Conservation (phyloP, 768 basidiomycete species). For the Boletellus ananiceps region DNA sequence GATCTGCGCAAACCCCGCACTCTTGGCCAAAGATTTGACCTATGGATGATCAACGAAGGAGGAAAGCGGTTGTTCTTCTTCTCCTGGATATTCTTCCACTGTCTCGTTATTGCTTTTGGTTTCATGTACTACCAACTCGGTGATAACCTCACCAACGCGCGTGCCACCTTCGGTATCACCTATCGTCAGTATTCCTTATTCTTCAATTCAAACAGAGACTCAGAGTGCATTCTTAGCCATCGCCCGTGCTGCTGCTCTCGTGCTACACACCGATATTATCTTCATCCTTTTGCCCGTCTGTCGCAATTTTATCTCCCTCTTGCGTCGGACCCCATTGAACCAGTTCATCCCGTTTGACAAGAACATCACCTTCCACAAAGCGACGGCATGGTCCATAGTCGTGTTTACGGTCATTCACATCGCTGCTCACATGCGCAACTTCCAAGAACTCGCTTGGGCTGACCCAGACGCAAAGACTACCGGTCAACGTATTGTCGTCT, state of each 20-base stretch:
- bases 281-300: conserved; percentile 95
- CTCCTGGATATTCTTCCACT: conserved; percentile 76
- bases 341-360: conserved; percentile 90
- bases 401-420: conserved; percentile 72
- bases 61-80: conserved; percentile 73
- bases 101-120: conserved; percentile 73
- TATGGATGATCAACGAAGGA: conserved; percentile 97
- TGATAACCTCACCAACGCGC: conserved; percentile 68
- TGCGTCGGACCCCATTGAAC: conserved; percentile 83
- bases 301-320: conserved; percentile 87
- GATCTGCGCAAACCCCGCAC: conserved; percentile 37
- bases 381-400: conserved; percentile 88
- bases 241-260: conserved; percentile 83
- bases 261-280: conserved; percentile 86
- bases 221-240: conserved; percentile 47
- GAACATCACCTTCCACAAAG: conserved; percentile 87
- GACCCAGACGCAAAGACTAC: conserved; percentile 50
- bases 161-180: conserved; percentile 67
- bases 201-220: background rate
- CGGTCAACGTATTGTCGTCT: conserved; percentile 57
- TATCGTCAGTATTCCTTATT: conserved; percentile 51
- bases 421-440: conserved; percentile 83
- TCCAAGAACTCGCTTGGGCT: conserved; percentile 57
- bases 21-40: conserved; percentile 44
- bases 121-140: conserved; percentile 73